phyloP scores from a whole-genome alignment of 169 alveolate species.

The Perkinsus chesapeaki region DNA sequence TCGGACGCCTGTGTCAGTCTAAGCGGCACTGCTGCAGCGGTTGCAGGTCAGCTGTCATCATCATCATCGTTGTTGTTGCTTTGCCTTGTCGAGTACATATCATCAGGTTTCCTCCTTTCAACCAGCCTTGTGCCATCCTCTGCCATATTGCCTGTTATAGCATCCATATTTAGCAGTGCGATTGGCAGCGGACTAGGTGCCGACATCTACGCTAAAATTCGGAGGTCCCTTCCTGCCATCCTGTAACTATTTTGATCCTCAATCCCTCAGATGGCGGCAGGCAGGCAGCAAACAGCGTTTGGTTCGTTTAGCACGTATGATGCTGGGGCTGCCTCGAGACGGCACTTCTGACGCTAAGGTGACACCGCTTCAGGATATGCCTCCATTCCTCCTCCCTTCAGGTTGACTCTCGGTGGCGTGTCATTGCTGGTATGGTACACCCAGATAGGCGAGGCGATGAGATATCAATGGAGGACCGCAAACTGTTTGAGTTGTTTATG shows the following conservation, averaged over 20 bases:
- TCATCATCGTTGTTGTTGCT: too few species aligned
- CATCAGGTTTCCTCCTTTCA: not conserved
- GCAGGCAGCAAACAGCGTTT: not conserved
- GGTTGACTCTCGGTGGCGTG: not conserved
- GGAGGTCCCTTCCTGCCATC: not conserved
- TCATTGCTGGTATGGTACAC: not conserved
- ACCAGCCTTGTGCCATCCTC: not conserved
- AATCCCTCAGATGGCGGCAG: not conserved
- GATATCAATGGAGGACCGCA: not conserved
- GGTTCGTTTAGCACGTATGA: not conserved
- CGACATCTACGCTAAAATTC: not conserved
- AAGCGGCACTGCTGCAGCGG: not conserved
- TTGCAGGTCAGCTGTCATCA: not conserved
- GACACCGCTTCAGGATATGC: too few species aligned
- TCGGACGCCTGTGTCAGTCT: not conserved
- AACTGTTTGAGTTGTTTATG: not conserved
- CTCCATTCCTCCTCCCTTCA: not conserved
- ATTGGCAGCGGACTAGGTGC: not conserved
- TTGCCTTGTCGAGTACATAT: not conserved
- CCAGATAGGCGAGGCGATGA: not conserved
- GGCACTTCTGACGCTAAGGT: not conserved
- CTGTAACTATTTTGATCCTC: not conserved
- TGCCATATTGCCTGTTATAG: not conserved
- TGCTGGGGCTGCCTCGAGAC: not conserved
- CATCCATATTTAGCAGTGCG: not conserved